Evolutionary conservation across 1,284 basidiomycete genomes (phyloP), one percentile per base, ranked within the genome.

Genomic region (Pseudomicrostroma phylloplanum): DNA sequence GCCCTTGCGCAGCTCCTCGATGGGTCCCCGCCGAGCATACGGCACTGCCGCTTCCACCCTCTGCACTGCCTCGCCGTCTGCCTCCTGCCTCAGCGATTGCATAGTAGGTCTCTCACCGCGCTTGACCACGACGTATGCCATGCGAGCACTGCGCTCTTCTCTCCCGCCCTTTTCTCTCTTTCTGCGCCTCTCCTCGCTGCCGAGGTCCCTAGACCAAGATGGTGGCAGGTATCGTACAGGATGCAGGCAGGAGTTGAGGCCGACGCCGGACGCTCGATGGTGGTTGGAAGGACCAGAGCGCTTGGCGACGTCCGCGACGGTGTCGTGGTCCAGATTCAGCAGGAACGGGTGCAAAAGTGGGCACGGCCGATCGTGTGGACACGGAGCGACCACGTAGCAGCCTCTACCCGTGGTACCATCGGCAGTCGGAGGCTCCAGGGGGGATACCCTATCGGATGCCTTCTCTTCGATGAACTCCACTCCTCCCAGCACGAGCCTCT

Each of bases 41-140:
- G 56, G 55, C 6, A 69, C 72, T 15, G 62, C 57, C 26, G 26
- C 25, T 21, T 23, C 25, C 41, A 72, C 11, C 17, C 56, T 2
- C 19, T 61, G 54, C 13, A 65, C 46, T 11, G 30, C 30, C 9
- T 36, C 30, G 30, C 30, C 30, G 30, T 9, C 9, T 36, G 4
- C 30, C 30, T 36, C 30, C 43, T 48, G 43, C 43, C 43, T 48
- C 15, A 48, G 12, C 12, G 15, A n/a, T 1, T 65, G 55, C 12
- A 77, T 41, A n/a, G 64, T 58, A 0, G 83, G 92, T 58, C 93
- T 83, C 25, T 81, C 66, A 0, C 93, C 94, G 46, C 91, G 85
- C 39, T 87, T 86, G 58, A 99, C 84, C 30, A 93, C 88, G 46
- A 97, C 86, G 77, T 98, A 99, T 19, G 91, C 91, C 77, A 92